phyloP scores from a whole-genome alignment of 345 rosid genomes.

The Eucalyptus tenuipes region DNA sequence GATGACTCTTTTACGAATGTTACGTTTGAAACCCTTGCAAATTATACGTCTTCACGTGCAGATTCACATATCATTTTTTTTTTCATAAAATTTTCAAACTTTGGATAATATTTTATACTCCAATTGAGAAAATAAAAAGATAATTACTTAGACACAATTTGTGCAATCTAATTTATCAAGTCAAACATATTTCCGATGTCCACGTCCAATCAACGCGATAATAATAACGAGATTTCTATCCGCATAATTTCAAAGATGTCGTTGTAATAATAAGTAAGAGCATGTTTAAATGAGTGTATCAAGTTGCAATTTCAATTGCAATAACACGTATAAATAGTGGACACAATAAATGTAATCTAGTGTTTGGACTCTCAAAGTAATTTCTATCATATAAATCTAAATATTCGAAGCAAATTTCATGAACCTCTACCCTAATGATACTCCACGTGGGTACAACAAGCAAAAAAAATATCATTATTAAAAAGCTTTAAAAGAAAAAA shows the following conservation, averaged over 20 bases:
- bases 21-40: too few species aligned
- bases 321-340: background rate
- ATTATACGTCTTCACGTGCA: background rate
- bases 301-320: background rate
- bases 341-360: too few species aligned
- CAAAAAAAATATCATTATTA: background rate
- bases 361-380: background rate
- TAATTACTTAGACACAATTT: too few species aligned
- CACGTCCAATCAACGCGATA: rapidly evolving
- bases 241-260: background rate
- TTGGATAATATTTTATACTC: background rate
- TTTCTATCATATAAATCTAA: too few species aligned
- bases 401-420: too few species aligned
- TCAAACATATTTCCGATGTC: too few species aligned
- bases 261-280: too few species aligned
- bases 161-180: background rate
- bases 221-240: too few species aligned
- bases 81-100: background rate
- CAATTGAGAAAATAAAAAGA: background rate
- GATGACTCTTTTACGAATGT: background rate
- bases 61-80: background rate
- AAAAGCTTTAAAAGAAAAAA: too few species aligned
- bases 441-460: background rate
- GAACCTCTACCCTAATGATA: background rate
- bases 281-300: too few species aligned